A percentile compares a stretch with the other conserved stretches of the same genome.
These are phyloP conservation scores for Alternaria brassicicola DNA, from an alignment of 2,329 filamentous ascomycete genomes.

Conservation along the genomic window DNA sequence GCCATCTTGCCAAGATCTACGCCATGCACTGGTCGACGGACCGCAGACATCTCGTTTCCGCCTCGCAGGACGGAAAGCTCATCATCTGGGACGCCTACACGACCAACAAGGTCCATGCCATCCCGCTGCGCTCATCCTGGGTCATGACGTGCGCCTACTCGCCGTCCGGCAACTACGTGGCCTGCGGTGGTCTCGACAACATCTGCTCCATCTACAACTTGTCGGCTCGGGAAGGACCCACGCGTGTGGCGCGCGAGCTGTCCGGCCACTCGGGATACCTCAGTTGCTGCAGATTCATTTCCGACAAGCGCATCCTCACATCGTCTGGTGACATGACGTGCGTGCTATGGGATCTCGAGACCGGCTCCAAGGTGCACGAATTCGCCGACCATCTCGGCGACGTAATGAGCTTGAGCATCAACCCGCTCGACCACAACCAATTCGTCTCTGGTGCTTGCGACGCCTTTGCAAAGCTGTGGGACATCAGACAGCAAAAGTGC, in stretches of 20 bases:
- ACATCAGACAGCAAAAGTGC: slow-evolving; percentile 96
- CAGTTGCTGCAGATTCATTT: slow-evolving; percentile 98
- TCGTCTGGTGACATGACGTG: slow-evolving; percentile 99
- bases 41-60: slow-evolving; percentile 93
- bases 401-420: slow-evolving; percentile 99
- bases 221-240: slow-evolving; percentile 95
- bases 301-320: slow-evolving; percentile 95
- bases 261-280: slow-evolving; percentile 97
- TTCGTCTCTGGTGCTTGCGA: slow-evolving; percentile 99
- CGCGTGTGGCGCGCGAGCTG: slow-evolving; percentile 90
- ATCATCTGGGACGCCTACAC: slow-evolving; percentile 99
- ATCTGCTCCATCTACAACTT: slow-evolving; percentile 99
- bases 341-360: slow-evolving; percentile 99
- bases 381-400: slow-evolving; percentile 98
- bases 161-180: slow-evolving; percentile 96
- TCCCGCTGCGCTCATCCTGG: slow-evolving; percentile 96
- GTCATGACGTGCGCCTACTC: slow-evolving; percentile 99
- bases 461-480: slow-evolving; percentile 98
- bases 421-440: slow-evolving; percentile 98
- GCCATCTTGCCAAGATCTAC: slow-evolving; percentile 98
- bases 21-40: slow-evolving; percentile 99
- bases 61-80: slow-evolving; percentile 97
- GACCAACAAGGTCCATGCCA: slow-evolving; percentile 99
- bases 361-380: slow-evolving; percentile 94
- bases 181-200: slow-evolving; percentile 97